Evolutionary conservation across 192 early-diverging fungal species (phyloP).

Genomic region (Coemansia sp.): DNA sequence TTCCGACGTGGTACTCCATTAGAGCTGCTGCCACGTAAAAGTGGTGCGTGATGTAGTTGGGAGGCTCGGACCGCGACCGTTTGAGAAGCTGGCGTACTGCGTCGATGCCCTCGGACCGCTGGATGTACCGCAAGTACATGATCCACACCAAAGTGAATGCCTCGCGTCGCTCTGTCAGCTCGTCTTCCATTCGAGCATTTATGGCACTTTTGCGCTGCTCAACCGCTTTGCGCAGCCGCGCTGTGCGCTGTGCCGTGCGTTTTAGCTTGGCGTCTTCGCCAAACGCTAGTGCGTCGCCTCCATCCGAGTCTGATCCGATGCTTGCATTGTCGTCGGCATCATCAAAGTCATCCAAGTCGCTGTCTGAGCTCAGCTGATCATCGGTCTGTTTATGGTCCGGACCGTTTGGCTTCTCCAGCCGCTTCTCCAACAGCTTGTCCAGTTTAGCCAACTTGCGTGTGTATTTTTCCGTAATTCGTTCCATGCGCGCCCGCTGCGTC

Average conservation of each 20-base stretch:
- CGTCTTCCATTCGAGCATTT: conserved; percentile 36
- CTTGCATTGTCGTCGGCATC: conserved; percentile 42
- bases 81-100: conserved; percentile 74
- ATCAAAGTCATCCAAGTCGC: conserved; percentile 44
- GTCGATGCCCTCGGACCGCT: conserved; percentile 77
- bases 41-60: conserved; percentile 74
- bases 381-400: neutral
- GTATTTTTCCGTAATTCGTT: conserved; percentile 16
- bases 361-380: conserved; percentile 20
- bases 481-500: conserved; percentile 20
- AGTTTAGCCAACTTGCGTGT: conserved; percentile 28
- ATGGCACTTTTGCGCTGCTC: conserved; percentile 46
- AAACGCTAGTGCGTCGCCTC: conserved; percentile 46
- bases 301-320: conserved; percentile 16
- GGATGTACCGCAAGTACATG: conserved; percentile 79
- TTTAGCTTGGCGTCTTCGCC: neutral
- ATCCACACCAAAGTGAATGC: conserved; percentile 77
- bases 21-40: conserved; percentile 86
- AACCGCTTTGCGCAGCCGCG: conserved; percentile 36
- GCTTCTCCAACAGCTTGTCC: conserved; percentile 34
- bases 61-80: conserved; percentile 66
- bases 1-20: conserved; percentile 91
- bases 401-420: neutral
- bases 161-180: conserved; percentile 50
- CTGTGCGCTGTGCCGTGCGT: conserved; percentile 30